A percentile compares a stretch with the other conserved stretches of the same genome.
Evolutionary conservation across 331 rosid species (phyloP).

Genomic region (Stylosanthes scabra): DNA sequence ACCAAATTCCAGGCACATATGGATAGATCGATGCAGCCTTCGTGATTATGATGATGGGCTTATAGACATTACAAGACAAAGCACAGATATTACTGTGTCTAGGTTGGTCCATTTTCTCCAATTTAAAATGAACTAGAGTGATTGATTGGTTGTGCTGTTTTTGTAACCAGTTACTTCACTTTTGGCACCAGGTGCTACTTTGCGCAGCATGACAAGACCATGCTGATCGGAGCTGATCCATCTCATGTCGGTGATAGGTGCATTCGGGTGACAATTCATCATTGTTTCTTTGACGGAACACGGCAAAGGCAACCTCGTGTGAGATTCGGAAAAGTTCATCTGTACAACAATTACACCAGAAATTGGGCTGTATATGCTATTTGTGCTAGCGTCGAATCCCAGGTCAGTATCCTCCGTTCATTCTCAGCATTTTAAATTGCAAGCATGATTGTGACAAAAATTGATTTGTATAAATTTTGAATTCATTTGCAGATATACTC

Average conservation of each 20-base stretch:
- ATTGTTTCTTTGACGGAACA: conserved; percentile 92
- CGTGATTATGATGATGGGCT: conserved; percentile 91
- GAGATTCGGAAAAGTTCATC: conserved; percentile 87
- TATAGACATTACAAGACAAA: conserved; percentile 84
- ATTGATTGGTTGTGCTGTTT: conserved; percentile 20
- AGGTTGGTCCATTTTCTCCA: conserved; percentile 53
- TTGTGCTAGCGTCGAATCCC: conserved; percentile 95
- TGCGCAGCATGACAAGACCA: conserved; percentile 87
- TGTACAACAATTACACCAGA: conserved; percentile 87
- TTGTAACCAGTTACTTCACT: conserved; percentile 32
- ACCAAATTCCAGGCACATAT: conserved; percentile 85
- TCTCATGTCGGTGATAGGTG: conserved; percentile 80
- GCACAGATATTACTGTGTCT: conserved; percentile 91
- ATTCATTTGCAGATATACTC: conserved; percentile 64
- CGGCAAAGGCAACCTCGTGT: conserved; percentile 92
- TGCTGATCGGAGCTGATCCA: conserved; percentile 92
- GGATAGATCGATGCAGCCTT: conserved; percentile 95
- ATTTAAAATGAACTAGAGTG: conserved; percentile 9
- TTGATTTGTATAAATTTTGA: conserved; percentile 1
- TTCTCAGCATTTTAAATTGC: not conserved
- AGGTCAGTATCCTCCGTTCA: conserved; percentile 48
- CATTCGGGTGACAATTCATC: conserved; percentile 93
- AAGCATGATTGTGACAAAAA: not conserved
- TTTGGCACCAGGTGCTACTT: conserved; percentile 73
- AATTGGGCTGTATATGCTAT: conserved; percentile 94